Base-by-base conservation (phyloP, 495 filamentous ascomycete genomes). In the Talaromyces thailandensis region DNA sequence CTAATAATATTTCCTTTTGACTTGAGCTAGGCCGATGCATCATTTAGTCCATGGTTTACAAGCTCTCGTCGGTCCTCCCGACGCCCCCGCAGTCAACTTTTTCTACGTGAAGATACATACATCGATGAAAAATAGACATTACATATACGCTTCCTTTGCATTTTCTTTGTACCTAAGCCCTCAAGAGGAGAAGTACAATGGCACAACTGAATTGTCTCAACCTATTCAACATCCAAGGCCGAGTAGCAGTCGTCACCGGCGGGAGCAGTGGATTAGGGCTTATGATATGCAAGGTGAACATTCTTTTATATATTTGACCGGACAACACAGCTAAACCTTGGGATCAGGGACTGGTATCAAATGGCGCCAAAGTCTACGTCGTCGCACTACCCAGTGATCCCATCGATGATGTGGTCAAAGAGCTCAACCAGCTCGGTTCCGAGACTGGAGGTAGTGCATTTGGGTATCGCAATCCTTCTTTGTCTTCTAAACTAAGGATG, bases 201-300 rank as follows among this genome's bases (percentile, higher is more conserved):
- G 56, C 57, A 8, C 32, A 63, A n/a, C 43, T 70, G 4, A 35
- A 7, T 48, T 32, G 28, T 8, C 8, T 50, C 14, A 37, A 64
- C 52, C 60, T 68, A 6, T 71, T 60, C 0, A 60, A 62, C 50
- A 72, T 80, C 23, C 70, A 73, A 58, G 76, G 72, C 6, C 64
- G 70, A 31, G 70, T 79, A 16, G 76, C 76, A n/a, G 35, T 78
- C 8, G 73, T 78, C 0, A 80, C 76, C 4, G 77, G 77, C 29
- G 77, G 77, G 0, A 77, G 71, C 51, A 78, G 75, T 65, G 76
- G 77, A 16, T 64, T 80, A 31, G 77, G 77, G 8, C 60, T 77
- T 18, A 80, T 80, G 77, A 79, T 79, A 35, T 65, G 65, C 57
- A 74, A 71, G 57, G 76, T 70, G 65, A 45, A 63, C 60, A 25